Percentiles rank a stretch among this genome's conserved stretches.
Conservation (phyloP, 2,329 filamentous ascomycete genomes). For the Bipolaris cookei region DNA sequence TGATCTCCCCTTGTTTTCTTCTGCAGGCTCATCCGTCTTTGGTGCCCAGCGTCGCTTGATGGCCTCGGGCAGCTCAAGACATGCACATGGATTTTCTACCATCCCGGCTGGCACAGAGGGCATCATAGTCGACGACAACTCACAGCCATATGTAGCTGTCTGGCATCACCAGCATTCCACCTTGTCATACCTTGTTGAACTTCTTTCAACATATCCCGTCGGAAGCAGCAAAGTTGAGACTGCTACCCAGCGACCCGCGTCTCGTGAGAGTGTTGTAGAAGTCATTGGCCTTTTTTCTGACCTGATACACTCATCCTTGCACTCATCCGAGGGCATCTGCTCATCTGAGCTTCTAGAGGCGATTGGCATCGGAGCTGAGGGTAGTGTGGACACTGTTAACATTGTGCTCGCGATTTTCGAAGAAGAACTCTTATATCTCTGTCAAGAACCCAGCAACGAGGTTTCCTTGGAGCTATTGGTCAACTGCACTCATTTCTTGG, state of each 20-base stretch:
- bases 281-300: slow-evolving; percentile 76
- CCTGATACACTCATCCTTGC: slow-evolving; percentile 60
- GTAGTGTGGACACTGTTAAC: slow-evolving; percentile 74
- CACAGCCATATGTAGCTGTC: slow-evolving; percentile 74
- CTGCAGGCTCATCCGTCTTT: slow-evolving; percentile 23
- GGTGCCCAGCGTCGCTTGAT: slow-evolving; percentile 35
- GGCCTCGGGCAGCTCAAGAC: slow-evolving; percentile 16
- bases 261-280: slow-evolving; percentile 70
- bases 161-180: slow-evolving; percentile 80
- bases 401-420: slow-evolving; percentile 88
- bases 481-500: slow-evolving; percentile 80
- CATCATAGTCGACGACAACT: slow-evolving; percentile 73
- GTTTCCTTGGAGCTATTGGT: slow-evolving; percentile 71
- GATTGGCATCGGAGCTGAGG: slow-evolving; percentile 51
- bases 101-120: slow-evolving; percentile 72
- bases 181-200: slow-evolving; percentile 77
- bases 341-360: slow-evolving; percentile 39
- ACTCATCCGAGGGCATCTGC: slow-evolving; percentile 34
- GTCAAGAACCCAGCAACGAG: slow-evolving; percentile 63
- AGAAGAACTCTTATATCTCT: slow-evolving; percentile 60
- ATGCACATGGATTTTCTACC: slow-evolving; percentile 57
- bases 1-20: slow-evolving; percentile 68
- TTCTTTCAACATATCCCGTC: slow-evolving; percentile 70
- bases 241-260: slow-evolving; percentile 56
- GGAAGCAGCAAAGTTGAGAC: slow-evolving; percentile 59